Evolutionary conservation across 2,329 filamentous ascomycete species (phyloP).

Genomic region (Triangularia setosa): DNA sequence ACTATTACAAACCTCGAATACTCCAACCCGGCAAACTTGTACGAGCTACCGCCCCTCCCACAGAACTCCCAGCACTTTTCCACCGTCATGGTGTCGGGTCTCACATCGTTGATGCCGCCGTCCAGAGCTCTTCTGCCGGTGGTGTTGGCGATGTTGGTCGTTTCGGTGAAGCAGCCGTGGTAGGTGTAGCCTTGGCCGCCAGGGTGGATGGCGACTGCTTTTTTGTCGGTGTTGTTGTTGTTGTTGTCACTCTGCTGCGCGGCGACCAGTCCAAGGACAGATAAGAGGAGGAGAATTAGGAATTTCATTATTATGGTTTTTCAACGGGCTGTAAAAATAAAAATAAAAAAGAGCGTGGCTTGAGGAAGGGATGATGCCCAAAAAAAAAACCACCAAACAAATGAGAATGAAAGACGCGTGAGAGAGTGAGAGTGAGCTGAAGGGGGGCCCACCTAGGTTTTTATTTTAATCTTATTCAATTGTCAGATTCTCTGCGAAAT

Average conservation of each 20-base stretch:
- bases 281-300: background rate
- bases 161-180: constrained; percentile 58
- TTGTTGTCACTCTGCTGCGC: background rate
- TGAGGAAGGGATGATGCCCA: background rate
- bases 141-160: constrained; percentile 41
- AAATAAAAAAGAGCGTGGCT: background rate
- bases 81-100: constrained; percentile 48
- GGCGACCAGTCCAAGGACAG: background rate
- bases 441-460: background rate
- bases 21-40: constrained; percentile 52
- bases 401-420: background rate
- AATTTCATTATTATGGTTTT: background rate
- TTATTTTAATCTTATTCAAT: background rate
- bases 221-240: background rate
- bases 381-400: background rate
- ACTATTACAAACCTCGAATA: constrained; percentile 40
- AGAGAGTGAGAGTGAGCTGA: background rate
- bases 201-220: background rate
- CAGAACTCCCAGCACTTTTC: constrained; percentile 50
- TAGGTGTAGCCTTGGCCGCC: constrained; percentile 40
- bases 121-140: constrained; percentile 43
- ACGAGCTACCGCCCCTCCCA: constrained; percentile 31
- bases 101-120: constrained; percentile 39
- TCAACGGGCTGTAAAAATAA: too few species aligned
- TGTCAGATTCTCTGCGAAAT: background rate